Base-by-base conservation (phyloP, 306 rosid species). In the Chamaecrista fasciculata region DNA sequence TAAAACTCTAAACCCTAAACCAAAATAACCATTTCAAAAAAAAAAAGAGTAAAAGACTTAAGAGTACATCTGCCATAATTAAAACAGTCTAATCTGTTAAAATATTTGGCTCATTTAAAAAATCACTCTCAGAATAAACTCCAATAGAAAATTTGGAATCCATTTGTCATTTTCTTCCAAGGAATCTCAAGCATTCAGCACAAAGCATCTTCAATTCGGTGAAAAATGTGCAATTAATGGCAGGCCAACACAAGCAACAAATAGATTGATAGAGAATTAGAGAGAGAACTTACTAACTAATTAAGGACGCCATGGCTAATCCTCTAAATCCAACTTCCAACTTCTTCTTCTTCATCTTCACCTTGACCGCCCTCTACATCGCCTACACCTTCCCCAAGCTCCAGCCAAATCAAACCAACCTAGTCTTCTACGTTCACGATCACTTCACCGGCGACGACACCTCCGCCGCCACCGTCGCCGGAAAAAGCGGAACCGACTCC, bases 371-470 rank as follows among this genome's bases (percentile, higher is more conserved):
- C 36, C 58, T 85, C 58, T 82, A 80, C 19, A 66, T 67, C 6
- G 76, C 81, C 52, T 74, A 82, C 80, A 82, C 81, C 47, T 67
- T 71, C 70, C 81, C 74, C 0, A 69, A 26, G 16, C 69, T 68
- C 73, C 76, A 82, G 52, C 85, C 79, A 39, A 78, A 80, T 2
- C 87, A 76, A 76, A 85, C 90, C 65, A 84, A 85, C 74, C 74
- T 85, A 11, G 72, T 85, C n/a, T 42, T 85, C 80, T 87, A 80
- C 70, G 87, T 87, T 50, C 93, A 87, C 39, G 87, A 84, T 70
- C 75, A 80, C 82, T 85, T 87, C 66, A 87, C 86, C 29, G 86
- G 90, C 25, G 68, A 80, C 3, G 76, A 76, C 80, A 4, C 69
- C 34, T 70, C 86, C 15, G 83, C 86, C 8, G 56, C 78, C 72